phyloP scores from a whole-genome alignment of 441 rosid species.

The Gossypium armourianum region DNA sequence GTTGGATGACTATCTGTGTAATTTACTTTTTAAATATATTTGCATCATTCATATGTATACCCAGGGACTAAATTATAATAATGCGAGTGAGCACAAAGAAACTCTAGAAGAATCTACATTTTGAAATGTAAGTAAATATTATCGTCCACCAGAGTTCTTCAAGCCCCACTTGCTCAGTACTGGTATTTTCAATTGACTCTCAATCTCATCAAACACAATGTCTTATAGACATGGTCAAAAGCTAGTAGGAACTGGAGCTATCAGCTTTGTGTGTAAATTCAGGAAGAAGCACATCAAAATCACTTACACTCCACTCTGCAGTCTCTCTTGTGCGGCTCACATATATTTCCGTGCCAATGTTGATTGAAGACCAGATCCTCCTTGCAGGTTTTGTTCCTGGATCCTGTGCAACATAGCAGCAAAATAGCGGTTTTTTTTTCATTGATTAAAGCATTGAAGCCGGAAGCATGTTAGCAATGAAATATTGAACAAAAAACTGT shows the following conservation, averaged over 20 bases:
- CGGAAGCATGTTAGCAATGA: background rate
- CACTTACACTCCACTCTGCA: constrained; percentile 59
- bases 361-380: constrained; percentile 43
- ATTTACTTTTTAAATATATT: too few species aligned
- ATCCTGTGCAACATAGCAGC: constrained; percentile 30
- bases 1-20: too few species aligned
- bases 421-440: background rate
- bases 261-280: constrained; percentile 10
- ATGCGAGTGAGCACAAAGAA: background rate
- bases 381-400: constrained; percentile 53
- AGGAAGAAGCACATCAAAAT: constrained; percentile 51
- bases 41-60: too few species aligned
- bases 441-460: too few species aligned
- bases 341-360: constrained; percentile 56
- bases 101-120: background rate
- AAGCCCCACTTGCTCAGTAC: background rate
- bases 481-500: background rate
- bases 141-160: background rate
- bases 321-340: constrained; percentile 41
- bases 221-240: background rate
- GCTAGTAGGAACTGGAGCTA: constrained; percentile 13
- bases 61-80: background rate
- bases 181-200: background rate
- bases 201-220: background rate
- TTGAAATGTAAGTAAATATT: background rate